Evolutionary conservation across 352 stramenopile genomes (phyloP), one percentile per base, ranked within the genome.

Genomic region (Halophytophthora batemanensis): DNA sequence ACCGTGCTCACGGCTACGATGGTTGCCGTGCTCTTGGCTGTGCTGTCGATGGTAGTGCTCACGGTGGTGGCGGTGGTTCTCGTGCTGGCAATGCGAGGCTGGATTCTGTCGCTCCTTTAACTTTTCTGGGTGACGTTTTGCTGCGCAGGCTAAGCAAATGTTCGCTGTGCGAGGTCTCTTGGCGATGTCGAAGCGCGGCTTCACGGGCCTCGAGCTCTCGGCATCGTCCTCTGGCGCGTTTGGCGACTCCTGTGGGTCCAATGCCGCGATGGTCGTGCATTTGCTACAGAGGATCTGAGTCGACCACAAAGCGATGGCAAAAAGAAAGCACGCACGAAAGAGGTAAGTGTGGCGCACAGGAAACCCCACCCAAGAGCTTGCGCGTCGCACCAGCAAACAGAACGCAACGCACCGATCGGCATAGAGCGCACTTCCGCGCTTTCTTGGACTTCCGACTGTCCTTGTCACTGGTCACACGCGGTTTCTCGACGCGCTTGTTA

Each of bases 341-440:
- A 12, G 35, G 15, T 69, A 44, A 69, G 42, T 23, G 13, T 12
- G 17, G 12, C 39, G n/a, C 25, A 40, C 1, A 10, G 28, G 56
- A 19, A 41, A 47, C 37, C 28, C 44, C 43, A 55, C 18, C 48
- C 21, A 50, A 45, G 4, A 31, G 25, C 8, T 8, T 8, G 25
- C 25, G 25, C n/a, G n/a, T n/a, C n/a, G n/a, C n/a, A n/a, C n/a
- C n/a, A 31, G 25, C 25, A 4, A 31, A 8, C 25, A 8, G 13
- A 34, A 66, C 61, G 45, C 61, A 65, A 53, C 42, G 55, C 50
- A 17, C 61, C 56, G 23, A 57, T 68, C 47, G 61, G 60, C 11
- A 51, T 43, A 23, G 61, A 71, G 2, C 36, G 41, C 7, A 33
- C 36, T n/a, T 43, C 2, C 41, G 47, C 28, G 34, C 44, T 31